Percentiles rank a stretch among this genome's conserved stretches.
These are phyloP conservation scores for Plenodomus tracheiphilus DNA, from an alignment of 2,329 filamentous ascomycete species.

Conservation along the genomic window DNA sequence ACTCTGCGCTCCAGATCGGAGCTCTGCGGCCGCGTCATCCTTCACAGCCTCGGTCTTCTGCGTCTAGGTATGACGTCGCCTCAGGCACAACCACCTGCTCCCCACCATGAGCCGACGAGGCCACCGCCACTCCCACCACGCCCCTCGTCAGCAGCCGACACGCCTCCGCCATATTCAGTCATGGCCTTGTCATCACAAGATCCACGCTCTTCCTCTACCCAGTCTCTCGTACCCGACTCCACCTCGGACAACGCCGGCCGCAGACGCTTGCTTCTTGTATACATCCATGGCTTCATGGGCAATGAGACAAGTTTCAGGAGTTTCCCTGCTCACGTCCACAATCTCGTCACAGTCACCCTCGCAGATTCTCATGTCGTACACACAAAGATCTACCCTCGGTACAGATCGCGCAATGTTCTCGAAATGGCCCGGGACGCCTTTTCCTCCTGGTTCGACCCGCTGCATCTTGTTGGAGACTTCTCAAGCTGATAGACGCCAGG, in stretches of 20 bases:
- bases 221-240: slow-evolving; percentile 49
- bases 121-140: slow-evolving; percentile 42
- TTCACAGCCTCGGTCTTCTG: neutral
- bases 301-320: slow-evolving; percentile 84
- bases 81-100: slow-evolving; percentile 3
- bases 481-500: too few relatives aligned
- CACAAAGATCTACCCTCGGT: slow-evolving; percentile 82
- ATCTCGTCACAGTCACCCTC: slow-evolving; percentile 68
- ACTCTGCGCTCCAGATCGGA: too few relatives aligned
- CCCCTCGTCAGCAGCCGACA: slow-evolving; percentile 10
- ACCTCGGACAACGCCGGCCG: slow-evolving; percentile 36
- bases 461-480: slow-evolving; percentile 6
- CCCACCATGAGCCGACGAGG: slow-evolving; percentile 16
- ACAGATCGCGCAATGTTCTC: slow-evolving; percentile 74
- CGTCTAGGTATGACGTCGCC: slow-evolving; percentile 27
- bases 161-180: slow-evolving; percentile 22
- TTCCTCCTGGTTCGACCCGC: slow-evolving; percentile 64
- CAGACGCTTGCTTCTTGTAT: slow-evolving; percentile 72
- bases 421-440: slow-evolving; percentile 79
- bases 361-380: slow-evolving; percentile 77
- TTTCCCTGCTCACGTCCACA: slow-evolving; percentile 86
- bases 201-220: slow-evolving; percentile 50
- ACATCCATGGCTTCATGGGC: slow-evolving; percentile 90
- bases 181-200: slow-evolving; percentile 42
- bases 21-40: too few relatives aligned